Conservation (phyloP, 2,329 filamentous ascomycete species). For the Ceratocystis ficicola region DNA sequence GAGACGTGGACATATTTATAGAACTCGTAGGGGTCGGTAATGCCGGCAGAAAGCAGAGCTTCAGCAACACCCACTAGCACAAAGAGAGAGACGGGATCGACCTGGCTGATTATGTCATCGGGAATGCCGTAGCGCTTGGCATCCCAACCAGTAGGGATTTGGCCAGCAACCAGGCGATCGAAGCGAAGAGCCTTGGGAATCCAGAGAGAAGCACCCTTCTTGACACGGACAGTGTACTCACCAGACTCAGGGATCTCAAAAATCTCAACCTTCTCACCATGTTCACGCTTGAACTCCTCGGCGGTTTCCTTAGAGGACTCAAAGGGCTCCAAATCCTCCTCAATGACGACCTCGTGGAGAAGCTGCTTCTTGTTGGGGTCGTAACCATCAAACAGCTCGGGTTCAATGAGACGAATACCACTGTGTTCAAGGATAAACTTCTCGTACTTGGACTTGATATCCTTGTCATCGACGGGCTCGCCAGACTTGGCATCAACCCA, state of each 20-base stretch:
- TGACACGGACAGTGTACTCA: constrained; percentile 86
- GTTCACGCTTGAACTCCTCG: constrained; percentile 91
- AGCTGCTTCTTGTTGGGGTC: constrained; percentile 98
- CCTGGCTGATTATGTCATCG: constrained; percentile 94
- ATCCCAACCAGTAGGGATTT: constrained; percentile 95
- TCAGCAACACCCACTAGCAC: constrained; percentile 91
- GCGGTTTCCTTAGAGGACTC: constrained; percentile 96
- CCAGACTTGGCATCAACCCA: constrained; percentile 93
- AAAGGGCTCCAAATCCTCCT: constrained; percentile 94
- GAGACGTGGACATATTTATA: constrained; percentile 99
- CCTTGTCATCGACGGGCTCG: constrained; percentile 94
- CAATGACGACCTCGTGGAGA: constrained; percentile 91
- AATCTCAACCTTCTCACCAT: constrained; percentile 93
- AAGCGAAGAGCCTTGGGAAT: constrained; percentile 96
- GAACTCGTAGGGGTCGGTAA: constrained; percentile 98
- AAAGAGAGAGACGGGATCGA: constrained; percentile 91
- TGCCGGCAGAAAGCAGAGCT: constrained; percentile 79
- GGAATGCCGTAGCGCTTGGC: constrained; percentile 92
- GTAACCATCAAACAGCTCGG: constrained; percentile 91
- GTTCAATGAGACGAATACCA: constrained; percentile 94
- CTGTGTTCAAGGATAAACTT: constrained; percentile 92
- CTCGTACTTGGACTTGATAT: constrained; percentile 95
- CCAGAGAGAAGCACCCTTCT: constrained; percentile 87
- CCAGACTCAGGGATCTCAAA: constrained; percentile 90
- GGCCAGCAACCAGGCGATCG: constrained; percentile 91